These are phyloP conservation scores for Perkinsus olseni DNA, from an alignment of 169 alveolate genomes.

Conservation along the genomic window DNA sequence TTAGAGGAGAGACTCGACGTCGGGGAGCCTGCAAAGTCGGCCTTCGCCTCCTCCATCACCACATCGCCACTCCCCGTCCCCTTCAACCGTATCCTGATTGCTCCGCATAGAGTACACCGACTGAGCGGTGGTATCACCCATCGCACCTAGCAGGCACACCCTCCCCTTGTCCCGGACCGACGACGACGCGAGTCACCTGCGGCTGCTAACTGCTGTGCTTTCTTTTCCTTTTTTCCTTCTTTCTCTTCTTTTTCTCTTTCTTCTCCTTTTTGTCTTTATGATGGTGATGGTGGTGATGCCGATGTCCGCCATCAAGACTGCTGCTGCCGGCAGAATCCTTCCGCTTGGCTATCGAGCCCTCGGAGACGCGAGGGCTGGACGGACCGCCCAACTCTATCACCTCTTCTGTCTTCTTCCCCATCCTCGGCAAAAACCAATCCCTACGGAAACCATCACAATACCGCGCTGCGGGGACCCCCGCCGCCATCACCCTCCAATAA, in stretches of 20 bases:
- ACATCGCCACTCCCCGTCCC: neutral
- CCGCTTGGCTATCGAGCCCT: neutral
- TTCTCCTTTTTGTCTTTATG: neutral
- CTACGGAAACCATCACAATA: too few species aligned
- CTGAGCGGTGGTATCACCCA: neutral
- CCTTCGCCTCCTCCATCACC: too few species aligned
- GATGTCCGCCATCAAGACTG: neutral
- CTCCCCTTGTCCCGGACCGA: neutral
- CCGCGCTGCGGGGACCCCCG: too few species aligned
- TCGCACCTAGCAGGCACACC: neutral
- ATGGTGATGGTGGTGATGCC: neutral
- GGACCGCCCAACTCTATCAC: neutral
- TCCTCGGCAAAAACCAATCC: too few species aligned
- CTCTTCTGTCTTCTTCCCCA: too few species aligned
- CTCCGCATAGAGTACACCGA: neutral
- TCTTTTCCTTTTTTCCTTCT: neutral
- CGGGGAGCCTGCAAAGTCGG: neutral
- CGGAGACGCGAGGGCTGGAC: neutral
- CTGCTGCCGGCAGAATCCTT: neutral
- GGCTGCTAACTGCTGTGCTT: neutral
- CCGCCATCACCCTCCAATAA: too few species aligned
- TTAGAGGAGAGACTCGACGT: neutral
- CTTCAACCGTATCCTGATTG: neutral
- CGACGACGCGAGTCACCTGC: neutral
- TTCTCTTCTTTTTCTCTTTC: neutral